Evolutionary conservation across 1,284 basidiomycete species (phyloP).

Genomic region (Pyrrhoderma lamaoense): DNA sequence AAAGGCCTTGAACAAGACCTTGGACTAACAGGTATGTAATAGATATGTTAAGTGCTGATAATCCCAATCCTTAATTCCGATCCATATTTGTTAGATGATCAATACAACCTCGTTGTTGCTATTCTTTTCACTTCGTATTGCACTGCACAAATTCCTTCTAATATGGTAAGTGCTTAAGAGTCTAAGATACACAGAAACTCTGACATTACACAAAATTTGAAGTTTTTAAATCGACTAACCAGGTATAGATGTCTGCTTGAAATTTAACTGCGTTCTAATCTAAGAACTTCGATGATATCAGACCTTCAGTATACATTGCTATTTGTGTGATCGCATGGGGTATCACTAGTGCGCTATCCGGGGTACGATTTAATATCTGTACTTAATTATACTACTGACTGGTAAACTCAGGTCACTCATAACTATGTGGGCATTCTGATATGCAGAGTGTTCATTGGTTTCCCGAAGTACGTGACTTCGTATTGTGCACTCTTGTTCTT

Average conservation of each 20-base stretch:
- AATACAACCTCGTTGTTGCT: slow-evolving; percentile 52
- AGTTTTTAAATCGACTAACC: slow-evolving; percentile 47
- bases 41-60: no score
- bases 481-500: background rate
- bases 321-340: slow-evolving; percentile 25
- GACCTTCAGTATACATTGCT: slow-evolving; percentile 24
- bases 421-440: slow-evolving; percentile 23
- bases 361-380: slow-evolving; percentile 13
- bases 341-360: slow-evolving; percentile 22
- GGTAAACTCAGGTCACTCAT: slow-evolving; percentile 22
- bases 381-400: no score
- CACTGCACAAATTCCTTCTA: slow-evolving; percentile 58
- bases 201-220: background rate
- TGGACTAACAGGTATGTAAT: slow-evolving; percentile 35
- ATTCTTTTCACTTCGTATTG: slow-evolving; percentile 55
- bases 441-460: slow-evolving; percentile 23
- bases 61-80: slow-evolving; percentile 2
- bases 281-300: no score
- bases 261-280: background rate
- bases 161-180: no score
- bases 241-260: background rate
- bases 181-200: no score
- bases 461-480: slow-evolving; percentile 18
- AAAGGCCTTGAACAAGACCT: slow-evolving; percentile 57
- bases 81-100: slow-evolving; percentile 48